phyloP scores from a whole-genome alignment of 2,329 filamentous ascomycete species.

The Alternaria sp. region DNA sequence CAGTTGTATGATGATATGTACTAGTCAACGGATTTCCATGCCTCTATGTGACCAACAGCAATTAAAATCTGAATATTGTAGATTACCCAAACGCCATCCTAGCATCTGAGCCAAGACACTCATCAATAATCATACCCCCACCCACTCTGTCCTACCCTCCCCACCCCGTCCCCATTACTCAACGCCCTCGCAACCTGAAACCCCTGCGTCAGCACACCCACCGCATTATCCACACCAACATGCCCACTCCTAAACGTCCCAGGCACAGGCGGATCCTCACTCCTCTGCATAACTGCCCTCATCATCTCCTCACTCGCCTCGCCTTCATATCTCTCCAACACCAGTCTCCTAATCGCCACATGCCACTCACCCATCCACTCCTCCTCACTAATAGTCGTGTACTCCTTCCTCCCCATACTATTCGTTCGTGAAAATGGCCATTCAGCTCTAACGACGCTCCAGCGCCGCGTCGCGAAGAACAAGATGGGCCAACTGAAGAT shows the following conservation, averaged over 20 bases:
- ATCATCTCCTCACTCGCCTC: slow-evolving; percentile 58
- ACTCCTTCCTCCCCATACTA: slow-evolving; percentile 51
- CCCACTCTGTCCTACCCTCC: slow-evolving; percentile 32
- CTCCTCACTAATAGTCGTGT: slow-evolving; percentile 57
- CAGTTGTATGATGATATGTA: neutral
- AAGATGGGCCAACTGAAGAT: slow-evolving; percentile 74
- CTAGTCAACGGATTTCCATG: neutral
- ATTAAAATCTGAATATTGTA: neutral
- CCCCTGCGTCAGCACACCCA: slow-evolving; percentile 43
- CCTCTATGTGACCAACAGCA: neutral
- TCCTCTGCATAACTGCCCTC: slow-evolving; percentile 34
- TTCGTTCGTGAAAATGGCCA: slow-evolving; percentile 63
- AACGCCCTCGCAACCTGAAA: slow-evolving; percentile 42
- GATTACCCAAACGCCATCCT: neutral
- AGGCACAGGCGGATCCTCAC: slow-evolving; percentile 55
- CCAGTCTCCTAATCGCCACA: slow-evolving; percentile 64
- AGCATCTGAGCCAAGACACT: neutral
- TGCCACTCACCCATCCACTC: slow-evolving; percentile 71
- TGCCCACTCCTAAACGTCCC: slow-evolving; percentile 38
- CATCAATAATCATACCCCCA: slow-evolving; percentile 43
- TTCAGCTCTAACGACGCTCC: slow-evolving; percentile 66
- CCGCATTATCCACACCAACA: slow-evolving; percentile 38
- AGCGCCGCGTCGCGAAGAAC: slow-evolving; percentile 70
- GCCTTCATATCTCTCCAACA: slow-evolving; percentile 63
- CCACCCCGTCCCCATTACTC: slow-evolving; percentile 18